Conservation (phyloP, 768 basidiomycete species). For the Tulasnella sp. region DNA sequence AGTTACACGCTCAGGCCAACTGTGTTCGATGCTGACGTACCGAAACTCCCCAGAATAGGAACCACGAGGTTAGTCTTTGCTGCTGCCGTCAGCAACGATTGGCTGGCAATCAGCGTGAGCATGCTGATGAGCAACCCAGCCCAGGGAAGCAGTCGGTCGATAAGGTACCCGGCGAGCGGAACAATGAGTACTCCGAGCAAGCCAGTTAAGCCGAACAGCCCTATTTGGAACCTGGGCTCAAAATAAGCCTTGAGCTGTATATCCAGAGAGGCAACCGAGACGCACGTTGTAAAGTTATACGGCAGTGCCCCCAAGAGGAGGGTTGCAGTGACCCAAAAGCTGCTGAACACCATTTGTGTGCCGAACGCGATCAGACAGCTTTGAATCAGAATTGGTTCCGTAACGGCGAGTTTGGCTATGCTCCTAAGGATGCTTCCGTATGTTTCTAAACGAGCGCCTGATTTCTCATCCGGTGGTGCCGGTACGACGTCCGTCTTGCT, state of each 20-base stretch:
- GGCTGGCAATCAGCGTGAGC: slow-evolving; percentile 48
- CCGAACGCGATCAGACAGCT: slow-evolving; percentile 36
- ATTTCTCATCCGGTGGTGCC: neutral
- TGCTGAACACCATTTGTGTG: slow-evolving; percentile 35
- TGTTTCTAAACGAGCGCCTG: slow-evolving; percentile 35
- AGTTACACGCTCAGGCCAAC: neutral
- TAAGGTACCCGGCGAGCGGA: slow-evolving; percentile 62
- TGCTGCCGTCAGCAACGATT: slow-evolving; percentile 62
- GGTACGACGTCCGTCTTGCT: slow-evolving; percentile 35
- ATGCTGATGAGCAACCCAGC: slow-evolving; percentile 62
- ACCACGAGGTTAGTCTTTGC: slow-evolving; percentile 67
- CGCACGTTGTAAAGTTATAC: slow-evolving; percentile 41
- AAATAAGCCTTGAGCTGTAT: neutral
- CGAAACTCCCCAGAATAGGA: slow-evolving; percentile 64
- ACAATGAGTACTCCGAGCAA: slow-evolving; percentile 58
- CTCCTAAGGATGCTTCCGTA: slow-evolving; percentile 46
- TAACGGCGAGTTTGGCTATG: slow-evolving; percentile 72
- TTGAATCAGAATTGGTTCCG: slow-evolving; percentile 76
- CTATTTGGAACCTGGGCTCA: slow-evolving; percentile 51
- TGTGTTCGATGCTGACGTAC: slow-evolving; percentile 37
- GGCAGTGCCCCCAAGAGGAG: slow-evolving; percentile 46
- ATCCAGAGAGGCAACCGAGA: slow-evolving; percentile 7
- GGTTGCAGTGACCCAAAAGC: slow-evolving; percentile 57
- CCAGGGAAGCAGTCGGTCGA: slow-evolving; percentile 75
- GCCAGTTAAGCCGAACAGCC: slow-evolving; percentile 71